Evolutionary conservation across 2,329 filamentous ascomycete species (phyloP).

Genomic region (Aspergillus texensis): DNA sequence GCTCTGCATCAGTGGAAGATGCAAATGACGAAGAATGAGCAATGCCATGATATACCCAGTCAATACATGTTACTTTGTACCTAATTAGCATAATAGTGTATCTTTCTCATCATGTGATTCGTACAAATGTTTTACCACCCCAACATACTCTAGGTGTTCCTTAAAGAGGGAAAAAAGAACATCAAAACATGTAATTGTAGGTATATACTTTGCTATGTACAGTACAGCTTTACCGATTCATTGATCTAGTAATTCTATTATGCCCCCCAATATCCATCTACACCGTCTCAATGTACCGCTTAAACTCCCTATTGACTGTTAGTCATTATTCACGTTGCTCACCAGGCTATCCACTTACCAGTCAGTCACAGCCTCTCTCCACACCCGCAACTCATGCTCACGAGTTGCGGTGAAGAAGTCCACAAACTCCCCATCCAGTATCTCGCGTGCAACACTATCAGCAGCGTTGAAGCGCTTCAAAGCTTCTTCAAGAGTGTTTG

Average conservation of each 20-base stretch:
- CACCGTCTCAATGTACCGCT: slow-evolving; percentile 74
- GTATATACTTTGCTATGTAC: neutral
- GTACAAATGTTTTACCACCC: neutral
- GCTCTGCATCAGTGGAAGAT: slow-evolving; percentile 12
- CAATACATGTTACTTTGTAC: neutral
- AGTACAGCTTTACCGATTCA: neutral
- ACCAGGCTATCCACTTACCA: slow-evolving; percentile 64
- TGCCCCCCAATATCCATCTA: slow-evolving; percentile 30
- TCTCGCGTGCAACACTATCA: slow-evolving; percentile 83
- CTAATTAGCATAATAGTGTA: neutral
- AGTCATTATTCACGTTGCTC: neutral
- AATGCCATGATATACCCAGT: neutral
- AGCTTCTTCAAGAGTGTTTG: slow-evolving; percentile 82
- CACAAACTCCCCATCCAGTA: slow-evolving; percentile 90
- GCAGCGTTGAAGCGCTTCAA: slow-evolving; percentile 73
- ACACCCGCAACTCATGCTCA: slow-evolving; percentile 83
- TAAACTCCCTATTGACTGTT: slow-evolving; percentile 61
- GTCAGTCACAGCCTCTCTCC: slow-evolving; percentile 93
- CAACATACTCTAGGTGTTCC: neutral
- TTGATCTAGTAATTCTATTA: neutral
- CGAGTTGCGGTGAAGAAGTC: slow-evolving; percentile 93
- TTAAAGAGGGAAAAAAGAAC: neutral
- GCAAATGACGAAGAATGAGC: slow-evolving; percentile 6
- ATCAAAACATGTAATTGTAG: neutral
- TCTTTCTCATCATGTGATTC: neutral